These are phyloP conservation scores for Phycomyces blakesleeanus DNA, from an alignment of 192 early-diverging fungal species.

Conservation along the genomic window DNA sequence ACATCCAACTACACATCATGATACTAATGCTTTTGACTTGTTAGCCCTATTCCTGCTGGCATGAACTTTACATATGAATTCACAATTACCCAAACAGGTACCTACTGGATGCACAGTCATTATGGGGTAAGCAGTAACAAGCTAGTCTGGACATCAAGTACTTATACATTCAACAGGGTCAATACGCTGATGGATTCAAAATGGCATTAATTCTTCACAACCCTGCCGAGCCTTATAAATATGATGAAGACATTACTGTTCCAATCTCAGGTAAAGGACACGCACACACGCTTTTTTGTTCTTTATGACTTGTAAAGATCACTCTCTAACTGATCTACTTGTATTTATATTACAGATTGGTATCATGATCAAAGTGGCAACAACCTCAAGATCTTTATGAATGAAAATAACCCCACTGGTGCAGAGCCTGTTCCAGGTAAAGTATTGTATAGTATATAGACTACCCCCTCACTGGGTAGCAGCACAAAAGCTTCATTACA, in stretches of 20 bases:
- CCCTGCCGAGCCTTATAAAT: slow-evolving; percentile 52
- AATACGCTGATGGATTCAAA: slow-evolving; percentile 82
- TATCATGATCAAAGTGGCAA: slow-evolving; percentile 60
- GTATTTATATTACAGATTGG: too few species aligned
- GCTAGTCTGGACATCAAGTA: background rate
- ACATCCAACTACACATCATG: background rate
- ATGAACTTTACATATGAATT: slow-evolving; percentile 68
- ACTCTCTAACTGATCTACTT: too few species aligned
- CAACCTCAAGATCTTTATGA: slow-evolving; percentile 56
- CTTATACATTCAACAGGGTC: slow-evolving; percentile 24
- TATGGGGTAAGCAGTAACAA: slow-evolving; percentile 30
- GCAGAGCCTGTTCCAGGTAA: slow-evolving; percentile 66
- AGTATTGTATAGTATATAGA: slow-evolving; percentile 43
- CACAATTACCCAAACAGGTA: slow-evolving; percentile 66
- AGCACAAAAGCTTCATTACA: too few species aligned
- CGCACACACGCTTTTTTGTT: slow-evolving; percentile 12
- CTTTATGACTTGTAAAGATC: too few species aligned
- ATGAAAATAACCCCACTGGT: slow-evolving; percentile 63
- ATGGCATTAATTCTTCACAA: slow-evolving; percentile 68
- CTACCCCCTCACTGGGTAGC: too few species aligned
- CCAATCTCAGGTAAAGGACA: slow-evolving; percentile 55
- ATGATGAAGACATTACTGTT: slow-evolving; percentile 68
- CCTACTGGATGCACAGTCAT: slow-evolving; percentile 85
- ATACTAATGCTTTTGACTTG: background rate
- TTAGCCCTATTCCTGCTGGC: slow-evolving; percentile 60